Percentiles rank a stretch among this genome's conserved stretches.
phyloP scores from a whole-genome alignment of 2,329 filamentous ascomycete species.

The Penicillium verrucosum region DNA sequence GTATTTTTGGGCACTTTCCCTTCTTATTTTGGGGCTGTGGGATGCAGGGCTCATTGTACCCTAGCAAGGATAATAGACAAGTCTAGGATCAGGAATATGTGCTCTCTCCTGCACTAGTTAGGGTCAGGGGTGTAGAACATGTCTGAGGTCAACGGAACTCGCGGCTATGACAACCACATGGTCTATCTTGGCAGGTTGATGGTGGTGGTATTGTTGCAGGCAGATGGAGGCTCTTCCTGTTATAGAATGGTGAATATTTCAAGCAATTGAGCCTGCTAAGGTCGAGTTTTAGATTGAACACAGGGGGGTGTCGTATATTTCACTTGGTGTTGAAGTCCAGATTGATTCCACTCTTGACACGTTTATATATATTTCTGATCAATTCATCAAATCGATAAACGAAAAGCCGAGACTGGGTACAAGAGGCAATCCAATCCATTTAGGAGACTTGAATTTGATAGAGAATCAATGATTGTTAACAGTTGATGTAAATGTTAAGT shows the following conservation, averaged over 20 bases:
- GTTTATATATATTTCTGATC: not conserved
- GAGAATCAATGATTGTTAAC: not conserved
- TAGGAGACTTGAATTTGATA: not conserved
- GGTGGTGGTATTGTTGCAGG: not conserved
- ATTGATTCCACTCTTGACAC: not conserved
- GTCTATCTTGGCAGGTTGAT: not conserved
- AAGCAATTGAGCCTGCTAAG: not conserved
- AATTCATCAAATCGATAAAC: not conserved
- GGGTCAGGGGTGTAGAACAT: not conserved
- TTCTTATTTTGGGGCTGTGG: not conserved
- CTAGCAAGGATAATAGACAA: not conserved
- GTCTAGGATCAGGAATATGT: not conserved
- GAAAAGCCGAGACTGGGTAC: not conserved
- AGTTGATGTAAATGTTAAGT: not conserved
- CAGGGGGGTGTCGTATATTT: not conserved
- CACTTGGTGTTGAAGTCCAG: not conserved
- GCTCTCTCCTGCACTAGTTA: not conserved
- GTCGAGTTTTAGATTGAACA: not conserved
- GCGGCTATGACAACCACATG: not conserved
- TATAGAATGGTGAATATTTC: not conserved
- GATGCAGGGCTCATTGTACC: not conserved
- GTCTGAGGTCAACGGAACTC: not conserved
- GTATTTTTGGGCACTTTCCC: not conserved
- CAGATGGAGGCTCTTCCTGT: not conserved
- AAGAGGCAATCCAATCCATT: not conserved